These are phyloP conservation scores for Starmerella stigmatis DNA, from an alignment of 805 yeast genomes.

Conservation along the genomic window DNA sequence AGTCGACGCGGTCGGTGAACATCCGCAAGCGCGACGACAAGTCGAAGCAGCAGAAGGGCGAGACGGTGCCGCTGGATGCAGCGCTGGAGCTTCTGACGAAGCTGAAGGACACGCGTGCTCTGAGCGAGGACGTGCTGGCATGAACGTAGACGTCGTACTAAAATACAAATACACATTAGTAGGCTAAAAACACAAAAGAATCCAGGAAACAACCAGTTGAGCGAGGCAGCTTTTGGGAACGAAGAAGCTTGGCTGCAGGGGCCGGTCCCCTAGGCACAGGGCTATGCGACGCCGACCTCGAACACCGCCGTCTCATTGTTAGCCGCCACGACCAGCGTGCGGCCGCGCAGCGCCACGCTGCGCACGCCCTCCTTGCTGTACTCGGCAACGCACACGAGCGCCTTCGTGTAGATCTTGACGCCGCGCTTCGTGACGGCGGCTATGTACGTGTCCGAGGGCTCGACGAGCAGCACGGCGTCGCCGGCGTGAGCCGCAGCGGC, in stretches of 20 bases:
- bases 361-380: slow-evolving; percentile 1
- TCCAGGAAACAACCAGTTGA: background rate
- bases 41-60: slow-evolving; percentile 83
- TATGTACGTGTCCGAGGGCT: slow-evolving; percentile 1
- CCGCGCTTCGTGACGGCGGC: slow-evolving; percentile 9
- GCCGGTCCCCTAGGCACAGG: too few relatives aligned
- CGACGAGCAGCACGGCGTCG: slow-evolving; percentile 6
- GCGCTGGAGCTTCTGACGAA: slow-evolving; percentile 59
- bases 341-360: slow-evolving; percentile 2
- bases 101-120: slow-evolving; percentile 65
- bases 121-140: slow-evolving; percentile 20
- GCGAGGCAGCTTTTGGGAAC: too few relatives aligned
- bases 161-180: background rate
- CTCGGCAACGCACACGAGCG: background rate
- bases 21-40: slow-evolving; percentile 93
- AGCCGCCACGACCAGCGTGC: slow-evolving; percentile 7
- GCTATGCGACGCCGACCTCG: too few relatives aligned
- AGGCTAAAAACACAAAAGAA: background rate
- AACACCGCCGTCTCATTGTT: background rate
- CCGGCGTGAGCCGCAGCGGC: slow-evolving; percentile 1
- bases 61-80: slow-evolving; percentile 58
- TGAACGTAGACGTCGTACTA: too few relatives aligned
- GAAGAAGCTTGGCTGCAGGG: too few relatives aligned
- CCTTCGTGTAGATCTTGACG: background rate
- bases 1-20: slow-evolving; percentile 67